A percentile compares a stretch with the other conserved stretches of the same genome.
phyloP scores from a whole-genome alignment of 768 basidiomycete species.

The Tulasnella sp. region DNA sequence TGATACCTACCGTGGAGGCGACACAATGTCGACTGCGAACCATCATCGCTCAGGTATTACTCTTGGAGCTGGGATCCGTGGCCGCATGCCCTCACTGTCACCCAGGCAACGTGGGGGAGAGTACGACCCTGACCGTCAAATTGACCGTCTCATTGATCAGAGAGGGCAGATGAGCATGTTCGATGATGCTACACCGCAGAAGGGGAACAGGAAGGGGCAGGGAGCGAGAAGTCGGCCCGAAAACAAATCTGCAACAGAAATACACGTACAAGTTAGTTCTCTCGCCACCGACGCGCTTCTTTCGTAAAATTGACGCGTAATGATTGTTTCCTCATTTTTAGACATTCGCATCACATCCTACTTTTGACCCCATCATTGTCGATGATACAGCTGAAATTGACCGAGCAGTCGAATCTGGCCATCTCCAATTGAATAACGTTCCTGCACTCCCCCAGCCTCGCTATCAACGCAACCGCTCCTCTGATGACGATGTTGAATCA shows the following conservation, averaged over 20 bases:
- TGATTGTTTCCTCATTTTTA: not conserved
- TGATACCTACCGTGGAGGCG: conserved; percentile 54
- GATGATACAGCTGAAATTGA: conserved; percentile 56
- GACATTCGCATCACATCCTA: conserved; percentile 23
- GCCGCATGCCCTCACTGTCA: conserved; percentile 30
- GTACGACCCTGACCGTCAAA: conserved; percentile 74
- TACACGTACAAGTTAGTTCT: conserved; percentile 3
- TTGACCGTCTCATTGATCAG: conserved; percentile 60
- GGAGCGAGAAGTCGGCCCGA: not conserved
- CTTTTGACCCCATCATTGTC: conserved; percentile 48
- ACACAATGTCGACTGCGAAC: conserved; percentile 70
- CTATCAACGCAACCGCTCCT: conserved; percentile 4
- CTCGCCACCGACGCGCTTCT: not conserved
- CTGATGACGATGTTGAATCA: conserved; percentile 23
- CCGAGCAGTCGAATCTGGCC: conserved; percentile 46
- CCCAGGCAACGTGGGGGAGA: conserved; percentile 61
- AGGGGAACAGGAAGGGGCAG: conserved; percentile 28
- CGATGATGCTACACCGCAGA: conserved; percentile 42
- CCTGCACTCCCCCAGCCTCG: conserved; percentile 11
- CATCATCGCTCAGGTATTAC: conserved; percentile 89
- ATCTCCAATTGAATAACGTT: conserved; percentile 30
- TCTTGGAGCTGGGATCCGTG: conserved; percentile 68
- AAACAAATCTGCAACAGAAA: conserved; percentile 11
- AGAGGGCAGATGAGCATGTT: conserved; percentile 41
- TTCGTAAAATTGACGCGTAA: not conserved